Evolutionary conservation across 257 asterid genomes (phyloP).

Genomic region (Vinca minor): DNA sequence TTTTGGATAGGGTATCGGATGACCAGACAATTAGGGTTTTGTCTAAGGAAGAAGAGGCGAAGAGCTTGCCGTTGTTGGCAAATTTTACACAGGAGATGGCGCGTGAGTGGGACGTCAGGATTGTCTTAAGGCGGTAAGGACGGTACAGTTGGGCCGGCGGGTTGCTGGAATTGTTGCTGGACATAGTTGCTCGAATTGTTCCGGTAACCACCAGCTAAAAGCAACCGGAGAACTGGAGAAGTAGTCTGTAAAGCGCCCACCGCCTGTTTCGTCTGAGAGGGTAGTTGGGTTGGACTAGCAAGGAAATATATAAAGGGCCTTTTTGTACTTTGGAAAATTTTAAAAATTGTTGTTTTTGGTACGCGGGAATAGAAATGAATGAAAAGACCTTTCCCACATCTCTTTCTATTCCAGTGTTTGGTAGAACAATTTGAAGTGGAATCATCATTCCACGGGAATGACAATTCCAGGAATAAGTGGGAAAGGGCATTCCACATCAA

Average conservation of each 20-base stretch:
- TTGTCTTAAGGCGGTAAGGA: slow-evolving; percentile 53
- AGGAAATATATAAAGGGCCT: too few relatives aligned
- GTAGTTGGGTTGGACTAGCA: too few relatives aligned
- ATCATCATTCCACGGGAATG: too few relatives aligned
- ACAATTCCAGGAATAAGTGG: too few relatives aligned
- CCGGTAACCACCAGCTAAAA: neutral
- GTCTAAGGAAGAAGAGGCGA: slow-evolving; percentile 87
- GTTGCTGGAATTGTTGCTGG: slow-evolving; percentile 31
- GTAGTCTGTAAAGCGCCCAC: neutral
- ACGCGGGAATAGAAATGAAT: too few relatives aligned
- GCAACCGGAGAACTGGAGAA: neutral
- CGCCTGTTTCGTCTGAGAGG: too few relatives aligned
- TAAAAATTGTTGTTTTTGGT: too few relatives aligned
- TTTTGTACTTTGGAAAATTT: too few relatives aligned
- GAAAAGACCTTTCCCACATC: too few relatives aligned
- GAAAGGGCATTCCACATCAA: too few relatives aligned
- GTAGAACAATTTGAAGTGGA: too few relatives aligned
- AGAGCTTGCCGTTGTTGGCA: slow-evolving; percentile 63
- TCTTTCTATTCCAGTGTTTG: too few relatives aligned
- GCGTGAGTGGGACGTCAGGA: slow-evolving; percentile 46
- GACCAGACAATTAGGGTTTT: slow-evolving; percentile 75
- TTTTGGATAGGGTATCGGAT: slow-evolving; percentile 49
- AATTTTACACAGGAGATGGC: slow-evolving; percentile 74
- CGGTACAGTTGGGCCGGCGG: slow-evolving; percentile 26
- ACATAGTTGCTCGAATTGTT: slow-evolving; percentile 24